phyloP scores from a whole-genome alignment of 2,329 filamentous ascomycete genomes.

The Cryphonectria naterciae region DNA sequence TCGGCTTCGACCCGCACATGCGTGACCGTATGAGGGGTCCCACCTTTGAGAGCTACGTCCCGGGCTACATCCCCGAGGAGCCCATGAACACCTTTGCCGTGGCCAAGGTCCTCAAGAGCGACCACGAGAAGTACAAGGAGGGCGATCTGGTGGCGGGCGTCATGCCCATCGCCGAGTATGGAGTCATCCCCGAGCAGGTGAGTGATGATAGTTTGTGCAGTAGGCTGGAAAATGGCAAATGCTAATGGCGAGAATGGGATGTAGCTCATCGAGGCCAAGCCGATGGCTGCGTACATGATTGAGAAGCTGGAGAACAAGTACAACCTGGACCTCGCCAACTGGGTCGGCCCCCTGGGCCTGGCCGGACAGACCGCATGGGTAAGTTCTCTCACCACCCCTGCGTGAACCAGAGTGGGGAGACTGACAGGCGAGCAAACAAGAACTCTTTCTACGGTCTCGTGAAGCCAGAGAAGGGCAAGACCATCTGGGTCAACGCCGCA shows the following conservation, averaged over 20 bases:
- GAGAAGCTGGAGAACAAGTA: conserved; percentile 66
- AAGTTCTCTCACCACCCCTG: neutral
- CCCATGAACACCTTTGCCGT: conserved; percentile 26
- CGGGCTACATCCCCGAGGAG: conserved; percentile 22
- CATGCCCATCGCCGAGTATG: conserved; percentile 66
- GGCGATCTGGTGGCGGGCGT: conserved; percentile 64
- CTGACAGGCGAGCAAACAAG: neutral
- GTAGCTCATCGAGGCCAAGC: conserved; percentile 24
- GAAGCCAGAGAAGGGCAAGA: conserved; percentile 75
- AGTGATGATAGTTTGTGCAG: conserved; percentile 32
- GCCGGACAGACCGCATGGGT: conserved; percentile 74
- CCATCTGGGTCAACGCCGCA: conserved; percentile 76
- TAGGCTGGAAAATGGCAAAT: neutral
- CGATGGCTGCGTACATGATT: conserved; percentile 20
- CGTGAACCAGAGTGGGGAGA: neutral
- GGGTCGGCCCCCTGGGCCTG: conserved; percentile 75
- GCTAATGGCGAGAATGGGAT: conserved; percentile 40
- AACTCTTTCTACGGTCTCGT: conserved; percentile 76
- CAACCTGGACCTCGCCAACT: conserved; percentile 63
- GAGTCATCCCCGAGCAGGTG: conserved; percentile 47
- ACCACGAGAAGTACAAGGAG: conserved; percentile 20
- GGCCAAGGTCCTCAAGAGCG: conserved; percentile 26
- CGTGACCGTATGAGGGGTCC: conserved; percentile 28
- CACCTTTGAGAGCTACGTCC: conserved; percentile 26
- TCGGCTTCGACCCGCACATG: conserved; percentile 29